Evolutionary conservation across 352 stramenopile species (phyloP), one percentile per base, ranked within the genome.

Genomic region (Globisporangium abappressorium): DNA sequence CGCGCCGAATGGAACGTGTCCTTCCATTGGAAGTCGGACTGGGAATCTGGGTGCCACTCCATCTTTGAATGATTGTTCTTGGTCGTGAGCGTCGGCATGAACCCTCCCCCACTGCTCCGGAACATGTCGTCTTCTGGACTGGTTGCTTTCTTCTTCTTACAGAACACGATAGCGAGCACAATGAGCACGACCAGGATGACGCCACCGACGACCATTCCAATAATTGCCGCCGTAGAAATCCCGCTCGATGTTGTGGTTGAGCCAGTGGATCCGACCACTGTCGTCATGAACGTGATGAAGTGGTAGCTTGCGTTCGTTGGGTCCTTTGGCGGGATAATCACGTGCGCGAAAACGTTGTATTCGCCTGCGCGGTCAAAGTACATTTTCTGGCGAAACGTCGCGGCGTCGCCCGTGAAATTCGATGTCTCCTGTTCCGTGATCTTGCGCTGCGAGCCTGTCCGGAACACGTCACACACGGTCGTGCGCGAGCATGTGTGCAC

Each of bases 261-360:
- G 14, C 12, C 73, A 0, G 69, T 76, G 28, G 72, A 69, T 8
- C 24, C 56, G 6, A 80, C 58, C 2, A 49, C 65, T 5, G 83
- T 87, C 18, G 81, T 93, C 34, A 84, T 79, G 70, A 91, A 93
- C 41, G 81, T 85, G 57, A 93, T 84, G 62, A 93, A 91, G 71
- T 93, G 83, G 69, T 91, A 93, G 34, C 80, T 90, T 69, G 85
- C 68, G 38, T 85, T 70, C 14, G 73, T 54, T n/a, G 76, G 82
- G 62, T 90, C 77, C 58, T 70, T 73, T 0, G 81, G 78, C 12
- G 85, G 78, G 18, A 93, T 70, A 56, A 93, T 89, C 33, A 93
- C 73, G 72, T 93, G 85, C 41, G 85, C 84, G 34, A 92, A 93
- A 4, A 93, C 82, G 62, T 91, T 92, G 60, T 87, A 84, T 41